Evolutionary conservation across 306 rosid genomes (phyloP), one percentile per base, ranked within the genome.

Genomic region (Cucumis melo): DNA sequence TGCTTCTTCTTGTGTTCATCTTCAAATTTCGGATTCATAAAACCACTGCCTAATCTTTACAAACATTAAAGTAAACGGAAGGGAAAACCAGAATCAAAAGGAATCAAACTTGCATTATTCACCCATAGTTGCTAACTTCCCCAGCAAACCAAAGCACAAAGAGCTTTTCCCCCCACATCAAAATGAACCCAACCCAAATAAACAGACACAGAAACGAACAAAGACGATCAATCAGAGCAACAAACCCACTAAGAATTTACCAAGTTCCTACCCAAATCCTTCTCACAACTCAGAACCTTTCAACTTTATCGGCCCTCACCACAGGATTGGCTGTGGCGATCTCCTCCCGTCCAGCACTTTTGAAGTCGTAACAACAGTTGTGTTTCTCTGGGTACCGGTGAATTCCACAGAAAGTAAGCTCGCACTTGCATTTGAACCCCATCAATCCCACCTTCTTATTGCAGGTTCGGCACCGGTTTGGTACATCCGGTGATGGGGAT

Each of bases 361-460:
- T 85, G 86, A 79, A 89, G 54, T 89, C 91, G 34, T 75, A 87
- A 17, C 79, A 15, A 32, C 93, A 89, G 0, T 77, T 65, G 51
- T 89, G 93, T 63, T 80, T 86, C 83, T 89, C 91, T 3, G 93
- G 87, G 67, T 86, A 84, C 54, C 93, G 83, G 14, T 89, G 93
- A 11, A 54, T 29, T 54, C 85, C 88, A 29, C 93, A 89, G 80
- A 79, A 87, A 11, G 85, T 86, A 6, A 48, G 19, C 59, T 86
- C 91, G 77, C 93, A 89, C 84, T 81, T 89, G 85, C 93, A 89
- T 21, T 21, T 27, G 58, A 89, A 87, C 7, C 94, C 94, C 4
- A 81, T 80, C 60, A 87, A 10, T 3, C 90, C 85, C 24, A 86
- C 85, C 73, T 87, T 89, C 82, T 77, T 83, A 62, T 86, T 84